Evolutionary conservation across 1,284 basidiomycete species (phyloP), one percentile per base, ranked within the genome.

Genomic region (Xanthoconium separans): DNA sequence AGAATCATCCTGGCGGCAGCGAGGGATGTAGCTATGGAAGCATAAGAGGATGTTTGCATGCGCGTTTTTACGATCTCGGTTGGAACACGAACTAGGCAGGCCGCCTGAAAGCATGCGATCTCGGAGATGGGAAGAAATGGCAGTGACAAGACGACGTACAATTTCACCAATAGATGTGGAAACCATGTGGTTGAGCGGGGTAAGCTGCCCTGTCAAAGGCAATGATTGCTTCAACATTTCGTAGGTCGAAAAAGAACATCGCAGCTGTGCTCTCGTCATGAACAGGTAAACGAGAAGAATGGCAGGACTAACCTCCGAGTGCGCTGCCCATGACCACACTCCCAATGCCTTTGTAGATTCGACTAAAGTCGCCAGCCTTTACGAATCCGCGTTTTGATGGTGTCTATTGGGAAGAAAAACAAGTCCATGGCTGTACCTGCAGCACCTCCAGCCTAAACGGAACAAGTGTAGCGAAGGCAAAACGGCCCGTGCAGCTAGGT

Each of bases 331-430:
- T 87, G 0, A 95, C 88, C 1, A 98, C 95, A 70, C 94, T 97
- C 18, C 95, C 95, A 6, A 99, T 77, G 13, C 97, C 96, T 61
- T 91, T 89, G 74, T 99, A 99, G 13, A 99, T 84, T 8, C 95
- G 95, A 44, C 76, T 83, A 72, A 99, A 93, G 0, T 95, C 96
- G 9, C 97, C 96, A 2, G 93, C 87, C 24, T 78, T 76, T 53
- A 84, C 72, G 71, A 99, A 98, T 2, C 34, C 96, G 86, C 15
- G 96, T 98, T 75, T 99, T 99, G 69, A 98, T 76, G 2, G 96
- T 98, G 75, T 99, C 96, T 57, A 98, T 87, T 0, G 96, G 96
- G 72, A 93, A 98, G 77, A 98, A 96, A 36, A 98, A 82, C 54
- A 98, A 80, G 74, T 99, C 96, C 24, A 96, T 94, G 2, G 92